phyloP scores from a whole-genome alignment of 768 basidiomycete species.

The Suillus subalutaceus region DNA sequence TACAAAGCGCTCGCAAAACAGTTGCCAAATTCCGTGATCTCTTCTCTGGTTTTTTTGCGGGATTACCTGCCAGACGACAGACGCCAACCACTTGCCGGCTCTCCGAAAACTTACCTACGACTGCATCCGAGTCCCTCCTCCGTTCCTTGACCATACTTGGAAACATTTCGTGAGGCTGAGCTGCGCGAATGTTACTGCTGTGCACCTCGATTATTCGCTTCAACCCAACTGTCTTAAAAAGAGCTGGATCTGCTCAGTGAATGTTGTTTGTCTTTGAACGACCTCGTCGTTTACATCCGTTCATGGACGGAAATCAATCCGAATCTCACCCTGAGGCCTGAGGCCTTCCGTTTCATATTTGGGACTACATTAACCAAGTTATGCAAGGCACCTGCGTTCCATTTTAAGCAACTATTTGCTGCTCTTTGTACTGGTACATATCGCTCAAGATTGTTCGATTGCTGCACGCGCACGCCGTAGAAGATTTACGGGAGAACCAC shows the following conservation, averaged over 20 bases:
- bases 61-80: slow-evolving; percentile 33
- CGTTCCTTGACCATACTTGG: slow-evolving; percentile 32
- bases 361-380: slow-evolving; percentile 26
- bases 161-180: slow-evolving; percentile 28
- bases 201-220: slow-evolving; percentile 31
- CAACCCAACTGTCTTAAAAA: slow-evolving; percentile 23
- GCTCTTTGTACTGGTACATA: slow-evolving; percentile 29
- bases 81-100: slow-evolving; percentile 30
- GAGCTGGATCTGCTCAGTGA: slow-evolving; percentile 30
- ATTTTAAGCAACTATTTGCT: slow-evolving; percentile 22
- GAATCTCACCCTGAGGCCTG: slow-evolving; percentile 20
- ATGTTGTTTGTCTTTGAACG: slow-evolving; percentile 26
- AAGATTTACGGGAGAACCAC: slow-evolving; percentile 18
- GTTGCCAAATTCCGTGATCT: no score
- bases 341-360: slow-evolving; percentile 28
- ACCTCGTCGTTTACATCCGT: slow-evolving; percentile 28
- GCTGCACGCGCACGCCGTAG: slow-evolving; percentile 18
- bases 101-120: slow-evolving; percentile 35
- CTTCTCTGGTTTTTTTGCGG: slow-evolving; percentile 24
- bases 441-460: slow-evolving; percentile 24
- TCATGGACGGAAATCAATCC: slow-evolving; percentile 27
- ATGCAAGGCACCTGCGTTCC: slow-evolving; percentile 15
- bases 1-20: no score
- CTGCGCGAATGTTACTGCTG: slow-evolving; percentile 29
- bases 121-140: slow-evolving; percentile 27